Evolutionary conservation across 106 monocot genomes (phyloP).

Genomic region (Dioscorea alata): DNA sequence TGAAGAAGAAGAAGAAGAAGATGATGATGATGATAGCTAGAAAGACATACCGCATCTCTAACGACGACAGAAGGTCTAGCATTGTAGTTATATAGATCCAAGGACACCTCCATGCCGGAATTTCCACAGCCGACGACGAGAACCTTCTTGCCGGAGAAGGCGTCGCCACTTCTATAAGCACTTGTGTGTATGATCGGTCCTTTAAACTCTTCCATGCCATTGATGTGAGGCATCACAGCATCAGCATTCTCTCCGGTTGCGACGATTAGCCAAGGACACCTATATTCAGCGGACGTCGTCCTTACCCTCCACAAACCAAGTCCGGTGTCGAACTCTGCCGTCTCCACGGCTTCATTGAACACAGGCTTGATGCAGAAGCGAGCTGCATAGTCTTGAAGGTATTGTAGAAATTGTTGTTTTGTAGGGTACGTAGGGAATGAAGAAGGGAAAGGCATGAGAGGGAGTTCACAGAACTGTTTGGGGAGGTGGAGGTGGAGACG

Average conservation of each 20-base stretch:
- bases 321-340: conserved; percentile 35
- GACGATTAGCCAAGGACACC: conserved; percentile 56
- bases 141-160: conserved; percentile 46
- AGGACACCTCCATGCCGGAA: conserved; percentile 77
- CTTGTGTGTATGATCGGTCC: conserved; percentile 46
- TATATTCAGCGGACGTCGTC: conserved; percentile 21
- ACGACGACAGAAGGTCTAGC: conserved; percentile 52
- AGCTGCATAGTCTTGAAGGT: conserved; percentile 34
- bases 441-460: conserved; percentile 48
- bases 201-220: conserved; percentile 35
- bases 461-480: conserved; percentile 65
- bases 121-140: conserved; percentile 82
- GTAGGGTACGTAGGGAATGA: conserved; percentile 51
- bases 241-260: conserved; percentile 96
- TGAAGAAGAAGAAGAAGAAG: not conserved
- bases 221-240: conserved; percentile 51
- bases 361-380: conserved; percentile 32
- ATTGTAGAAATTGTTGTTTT: conserved; percentile 53
- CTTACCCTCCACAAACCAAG: conserved; percentile 35
- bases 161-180: conserved; percentile 46
- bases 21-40: not conserved
- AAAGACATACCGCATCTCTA: conserved; percentile 49
- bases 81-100: conserved; percentile 68
- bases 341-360: conserved; percentile 32
- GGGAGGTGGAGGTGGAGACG: conserved; percentile 71